phyloP scores from a whole-genome alignment of 768 basidiomycete species.

The Lentinula boryana region DNA sequence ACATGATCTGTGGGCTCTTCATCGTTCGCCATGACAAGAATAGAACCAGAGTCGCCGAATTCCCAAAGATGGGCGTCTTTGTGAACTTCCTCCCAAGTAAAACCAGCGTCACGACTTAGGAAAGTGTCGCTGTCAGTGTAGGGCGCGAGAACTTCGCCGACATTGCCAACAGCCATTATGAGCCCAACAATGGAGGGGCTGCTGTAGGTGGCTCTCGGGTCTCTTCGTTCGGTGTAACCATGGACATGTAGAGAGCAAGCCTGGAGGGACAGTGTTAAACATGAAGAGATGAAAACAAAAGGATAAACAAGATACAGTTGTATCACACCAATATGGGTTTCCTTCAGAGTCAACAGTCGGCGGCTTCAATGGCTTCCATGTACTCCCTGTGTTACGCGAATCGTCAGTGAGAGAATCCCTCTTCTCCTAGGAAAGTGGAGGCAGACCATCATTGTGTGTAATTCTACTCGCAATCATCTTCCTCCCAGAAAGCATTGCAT shows the following conservation, averaged over 20 bases:
- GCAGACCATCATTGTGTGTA: constrained; percentile 92
- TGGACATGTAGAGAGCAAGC: constrained; percentile 87
- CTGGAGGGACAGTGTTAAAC: constrained; percentile 29
- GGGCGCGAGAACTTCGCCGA: constrained; percentile 73
- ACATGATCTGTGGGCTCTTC: constrained; percentile 89
- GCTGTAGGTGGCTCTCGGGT: constrained; percentile 89
- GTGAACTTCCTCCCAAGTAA: constrained; percentile 98
- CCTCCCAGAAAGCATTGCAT: constrained; percentile 61
- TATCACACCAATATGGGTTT: constrained; percentile 60
- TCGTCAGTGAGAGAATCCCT: background rate
- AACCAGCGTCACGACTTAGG: constrained; percentile 93
- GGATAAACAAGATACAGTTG: constrained; percentile 40
- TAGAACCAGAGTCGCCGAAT: constrained; percentile 94
- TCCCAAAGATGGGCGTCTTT: constrained; percentile 98
- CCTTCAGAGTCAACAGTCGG: constrained; percentile 75
- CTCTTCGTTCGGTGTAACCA: constrained; percentile 90
- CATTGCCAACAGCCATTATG: constrained; percentile 94
- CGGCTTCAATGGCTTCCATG: constrained; percentile 79
- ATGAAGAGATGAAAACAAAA: background rate
- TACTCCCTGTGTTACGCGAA: constrained; percentile 50
- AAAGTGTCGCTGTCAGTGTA: constrained; percentile 93
- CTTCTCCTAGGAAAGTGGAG: background rate
- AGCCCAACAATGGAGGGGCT: constrained; percentile 89
- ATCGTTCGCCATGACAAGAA: constrained; percentile 92
- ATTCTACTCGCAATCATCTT: constrained; percentile 84